These are phyloP conservation scores for Clausena lansium DNA, from an alignment of 345 rosid species.

Conservation along the genomic window DNA sequence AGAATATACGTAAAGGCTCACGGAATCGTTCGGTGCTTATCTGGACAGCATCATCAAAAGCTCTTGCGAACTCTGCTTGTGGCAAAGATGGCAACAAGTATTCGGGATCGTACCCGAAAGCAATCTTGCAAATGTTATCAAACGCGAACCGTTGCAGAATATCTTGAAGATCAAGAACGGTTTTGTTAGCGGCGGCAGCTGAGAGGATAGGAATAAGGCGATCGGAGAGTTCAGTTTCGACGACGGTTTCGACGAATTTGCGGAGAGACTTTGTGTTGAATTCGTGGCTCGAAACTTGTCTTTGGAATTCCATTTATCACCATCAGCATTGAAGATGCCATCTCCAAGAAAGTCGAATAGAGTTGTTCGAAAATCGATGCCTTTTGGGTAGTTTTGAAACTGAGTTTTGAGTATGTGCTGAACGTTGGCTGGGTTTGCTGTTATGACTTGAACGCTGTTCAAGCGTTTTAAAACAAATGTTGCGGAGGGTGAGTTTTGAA, in stretches of 20 bases:
- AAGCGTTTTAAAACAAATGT: conserved; percentile 6
- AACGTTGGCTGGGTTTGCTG: conserved; percentile 63
- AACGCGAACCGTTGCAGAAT: conserved; percentile 64
- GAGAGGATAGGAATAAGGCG: conserved; percentile 61
- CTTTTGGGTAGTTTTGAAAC: conserved; percentile 58
- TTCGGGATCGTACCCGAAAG: conserved; percentile 65
- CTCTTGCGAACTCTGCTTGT: conserved; percentile 34
- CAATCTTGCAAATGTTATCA: conserved; percentile 69
- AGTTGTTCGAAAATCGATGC: conserved; percentile 15
- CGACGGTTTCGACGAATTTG: conserved; percentile 56
- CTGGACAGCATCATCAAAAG: conserved; percentile 45
- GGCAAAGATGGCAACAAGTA: conserved; percentile 47
- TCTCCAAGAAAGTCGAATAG: conserved; percentile 64
- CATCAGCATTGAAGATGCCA: conserved; percentile 72
- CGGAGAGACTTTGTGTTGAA: conserved; percentile 70
- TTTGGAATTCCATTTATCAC: conserved; percentile 66
- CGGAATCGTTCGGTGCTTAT: conserved; percentile 39
- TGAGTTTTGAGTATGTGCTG: conserved; percentile 62
- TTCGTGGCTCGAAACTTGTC: conserved; percentile 72
- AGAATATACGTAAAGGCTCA: conserved; percentile 22
- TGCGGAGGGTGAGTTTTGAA: conserved; percentile 16
- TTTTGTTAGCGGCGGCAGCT: conserved; percentile 24
- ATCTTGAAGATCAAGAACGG: conserved; percentile 54
- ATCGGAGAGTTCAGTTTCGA: conserved; percentile 46
- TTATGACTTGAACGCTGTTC: conserved; percentile 42